These are phyloP conservation scores for Xylariaceae sp. DNA, from an alignment of 2,329 filamentous ascomycete genomes.

Conservation along the genomic window DNA sequence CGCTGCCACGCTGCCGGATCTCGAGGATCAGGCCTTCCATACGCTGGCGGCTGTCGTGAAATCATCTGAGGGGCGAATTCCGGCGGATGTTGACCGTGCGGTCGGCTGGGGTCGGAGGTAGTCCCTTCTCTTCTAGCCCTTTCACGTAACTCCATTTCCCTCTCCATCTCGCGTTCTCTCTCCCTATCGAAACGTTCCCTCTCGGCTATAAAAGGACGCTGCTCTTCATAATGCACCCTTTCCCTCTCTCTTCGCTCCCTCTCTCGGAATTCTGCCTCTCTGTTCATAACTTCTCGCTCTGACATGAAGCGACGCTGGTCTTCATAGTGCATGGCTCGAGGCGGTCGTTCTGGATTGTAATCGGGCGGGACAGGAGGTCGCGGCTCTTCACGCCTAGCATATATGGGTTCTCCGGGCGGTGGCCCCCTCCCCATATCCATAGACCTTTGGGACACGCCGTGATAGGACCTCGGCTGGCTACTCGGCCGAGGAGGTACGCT, in stretches of 20 bases:
- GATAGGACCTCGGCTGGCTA: slow-evolving; percentile 57
- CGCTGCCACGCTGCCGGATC: slow-evolving; percentile 41
- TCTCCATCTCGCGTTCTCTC: slow-evolving; percentile 40
- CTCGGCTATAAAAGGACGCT: slow-evolving; percentile 31
- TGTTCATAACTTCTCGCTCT: slow-evolving; percentile 47
- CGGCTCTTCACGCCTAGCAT: slow-evolving; percentile 54
- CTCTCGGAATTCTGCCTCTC: slow-evolving; percentile 49
- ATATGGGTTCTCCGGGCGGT: slow-evolving; percentile 44
- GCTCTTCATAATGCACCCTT: slow-evolving; percentile 41
- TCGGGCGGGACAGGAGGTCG: slow-evolving; percentile 44
- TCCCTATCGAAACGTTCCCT: slow-evolving; percentile 50
- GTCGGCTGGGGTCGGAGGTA: slow-evolving; percentile 52
- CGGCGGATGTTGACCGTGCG: slow-evolving; percentile 48
- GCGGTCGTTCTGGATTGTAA: slow-evolving; percentile 56
- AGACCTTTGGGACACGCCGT: slow-evolving; percentile 47
- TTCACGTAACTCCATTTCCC: slow-evolving; percentile 40
- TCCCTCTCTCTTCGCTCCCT: slow-evolving; percentile 47
- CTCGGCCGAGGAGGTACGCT: slow-evolving; percentile 51
- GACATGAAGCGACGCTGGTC: slow-evolving; percentile 55
- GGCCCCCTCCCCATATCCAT: slow-evolving; percentile 49
- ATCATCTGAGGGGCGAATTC: slow-evolving; percentile 48
- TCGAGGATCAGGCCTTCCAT: slow-evolving; percentile 40
- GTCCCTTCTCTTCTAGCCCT: slow-evolving; percentile 46
- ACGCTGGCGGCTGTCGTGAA: slow-evolving; percentile 42
- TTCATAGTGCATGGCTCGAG: slow-evolving; percentile 52